Percentiles rank a stretch among this genome's conserved stretches.
phyloP scores from a whole-genome alignment of 306 rosid genomes.

The Vicia faba region DNA sequence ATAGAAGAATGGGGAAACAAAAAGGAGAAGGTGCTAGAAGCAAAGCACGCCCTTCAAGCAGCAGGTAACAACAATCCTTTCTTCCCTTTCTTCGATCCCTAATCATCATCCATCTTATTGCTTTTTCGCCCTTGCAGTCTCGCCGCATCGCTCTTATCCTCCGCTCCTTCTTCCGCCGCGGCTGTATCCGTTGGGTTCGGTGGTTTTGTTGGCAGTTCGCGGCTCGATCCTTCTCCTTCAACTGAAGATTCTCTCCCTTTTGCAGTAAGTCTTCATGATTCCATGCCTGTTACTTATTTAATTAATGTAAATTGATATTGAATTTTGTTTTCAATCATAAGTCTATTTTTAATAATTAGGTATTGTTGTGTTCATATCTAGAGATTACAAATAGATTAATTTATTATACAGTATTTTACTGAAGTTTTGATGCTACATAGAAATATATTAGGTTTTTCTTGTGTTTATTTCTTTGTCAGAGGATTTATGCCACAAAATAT shows the following conservation, averaged over 20 bases:
- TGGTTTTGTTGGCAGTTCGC: slow-evolving; percentile 85
- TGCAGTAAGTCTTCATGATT: slow-evolving; percentile 46
- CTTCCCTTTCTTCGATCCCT: not conserved
- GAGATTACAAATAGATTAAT: too few species aligned
- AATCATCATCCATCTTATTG: not conserved
- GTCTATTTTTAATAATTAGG: slow-evolving; percentile 12
- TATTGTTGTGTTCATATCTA: too few species aligned
- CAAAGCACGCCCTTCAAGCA: slow-evolving; percentile 91
- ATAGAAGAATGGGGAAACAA: slow-evolving; percentile 64
- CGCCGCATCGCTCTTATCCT: slow-evolving; percentile 85
- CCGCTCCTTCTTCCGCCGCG: slow-evolving; percentile 63
- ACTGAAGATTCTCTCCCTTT: slow-evolving; percentile 60
- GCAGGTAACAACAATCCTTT: slow-evolving; percentile 56
- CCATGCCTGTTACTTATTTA: not conserved
- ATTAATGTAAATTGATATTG: not conserved
- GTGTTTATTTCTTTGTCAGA: too few species aligned
- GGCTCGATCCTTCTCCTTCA: slow-evolving; percentile 66
- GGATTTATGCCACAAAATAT: too few species aligned
- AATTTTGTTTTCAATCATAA: not conserved
- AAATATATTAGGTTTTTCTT: too few species aligned
- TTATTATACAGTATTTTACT: too few species aligned
- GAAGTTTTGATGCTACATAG: too few species aligned
- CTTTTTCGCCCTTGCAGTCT: slow-evolving; percentile 45
- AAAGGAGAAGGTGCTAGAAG: slow-evolving; percentile 83
- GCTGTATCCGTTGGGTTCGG: slow-evolving; percentile 76